Conservation (phyloP, 805 yeast genomes). For the Spathaspora girioi region DNA sequence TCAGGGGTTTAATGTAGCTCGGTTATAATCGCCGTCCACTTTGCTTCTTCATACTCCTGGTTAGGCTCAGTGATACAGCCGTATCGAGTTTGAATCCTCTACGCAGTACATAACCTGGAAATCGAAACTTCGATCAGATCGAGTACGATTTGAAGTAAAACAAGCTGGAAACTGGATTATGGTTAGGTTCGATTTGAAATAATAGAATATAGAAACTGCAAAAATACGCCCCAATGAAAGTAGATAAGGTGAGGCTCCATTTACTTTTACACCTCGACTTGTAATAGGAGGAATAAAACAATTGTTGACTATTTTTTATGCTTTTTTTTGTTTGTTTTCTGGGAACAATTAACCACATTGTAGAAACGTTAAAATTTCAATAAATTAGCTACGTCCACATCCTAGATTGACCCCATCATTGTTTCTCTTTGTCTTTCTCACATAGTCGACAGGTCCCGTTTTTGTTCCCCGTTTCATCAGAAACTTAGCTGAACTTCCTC, state of each 20-base stretch:
- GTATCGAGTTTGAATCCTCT: no score
- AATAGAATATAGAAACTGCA: no score
- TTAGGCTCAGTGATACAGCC: no score
- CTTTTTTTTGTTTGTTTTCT: background rate
- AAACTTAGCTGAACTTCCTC: no score
- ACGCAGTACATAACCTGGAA: no score
- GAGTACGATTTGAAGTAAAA: no score
- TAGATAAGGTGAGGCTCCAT: no score
- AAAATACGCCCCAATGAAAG: no score
- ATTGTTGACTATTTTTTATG: background rate
- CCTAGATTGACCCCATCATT: background rate
- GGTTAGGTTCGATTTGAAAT: no score
- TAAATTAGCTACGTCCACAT: background rate
- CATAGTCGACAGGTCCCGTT: background rate
- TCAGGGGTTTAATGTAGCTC: background rate
- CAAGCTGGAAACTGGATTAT: no score
- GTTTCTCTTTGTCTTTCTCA: background rate
- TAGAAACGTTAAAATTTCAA: background rate
- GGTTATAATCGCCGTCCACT: background rate
- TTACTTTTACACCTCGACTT: background rate
- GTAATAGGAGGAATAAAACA: background rate
- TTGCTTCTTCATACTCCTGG: background rate
- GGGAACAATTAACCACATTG: background rate
- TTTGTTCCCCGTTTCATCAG: background rate
- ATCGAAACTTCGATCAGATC: no score